These are phyloP conservation scores for Xylaria intraflava DNA, from an alignment of 495 filamentous ascomycete species.

Conservation along the genomic window DNA sequence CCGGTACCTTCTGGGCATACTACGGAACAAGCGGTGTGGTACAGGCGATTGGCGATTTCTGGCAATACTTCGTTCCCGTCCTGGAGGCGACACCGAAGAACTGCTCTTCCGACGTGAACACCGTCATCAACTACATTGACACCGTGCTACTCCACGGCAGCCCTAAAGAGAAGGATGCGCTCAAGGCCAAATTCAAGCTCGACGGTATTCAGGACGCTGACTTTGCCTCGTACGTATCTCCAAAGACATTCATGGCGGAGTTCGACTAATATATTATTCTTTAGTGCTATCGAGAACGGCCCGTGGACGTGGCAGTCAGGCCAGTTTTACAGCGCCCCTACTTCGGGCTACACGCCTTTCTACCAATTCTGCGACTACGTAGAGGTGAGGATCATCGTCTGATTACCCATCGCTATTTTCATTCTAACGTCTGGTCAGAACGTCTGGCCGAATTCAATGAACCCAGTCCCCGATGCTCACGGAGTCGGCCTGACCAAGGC, in stretches of 20 bases:
- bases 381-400: slow-evolving; percentile 15
- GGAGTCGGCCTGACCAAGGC: slow-evolving; percentile 46
- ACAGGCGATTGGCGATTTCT: slow-evolving; percentile 56
- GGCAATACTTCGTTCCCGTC: slow-evolving; percentile 61
- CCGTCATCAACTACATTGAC: slow-evolving; percentile 55
- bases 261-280: slow-evolving; percentile 29
- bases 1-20: slow-evolving; percentile 64
- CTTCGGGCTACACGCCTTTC: slow-evolving; percentile 42
- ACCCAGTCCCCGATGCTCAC: slow-evolving; percentile 27
- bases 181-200: slow-evolving; percentile 56
- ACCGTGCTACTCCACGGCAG: slow-evolving; percentile 36
- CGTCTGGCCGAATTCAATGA: slow-evolving; percentile 19
- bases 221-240: slow-evolving; percentile 38
- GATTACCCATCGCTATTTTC: too few species aligned
- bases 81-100: slow-evolving; percentile 57
- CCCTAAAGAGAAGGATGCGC: slow-evolving; percentile 34
- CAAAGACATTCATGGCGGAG: slow-evolving; percentile 31
- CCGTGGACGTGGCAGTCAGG: slow-evolving; percentile 52
- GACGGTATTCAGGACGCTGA: slow-evolving; percentile 49
- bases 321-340: slow-evolving; percentile 35
- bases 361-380: slow-evolving; percentile 47
- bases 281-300: slow-evolving; percentile 41
- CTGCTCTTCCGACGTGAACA: slow-evolving; percentile 52
- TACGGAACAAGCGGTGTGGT: slow-evolving; percentile 58
- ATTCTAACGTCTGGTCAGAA: slow-evolving; percentile 14